Conservation (phyloP, 2,329 filamentous ascomycete genomes). For the Thielaviopsis euricoi region DNA sequence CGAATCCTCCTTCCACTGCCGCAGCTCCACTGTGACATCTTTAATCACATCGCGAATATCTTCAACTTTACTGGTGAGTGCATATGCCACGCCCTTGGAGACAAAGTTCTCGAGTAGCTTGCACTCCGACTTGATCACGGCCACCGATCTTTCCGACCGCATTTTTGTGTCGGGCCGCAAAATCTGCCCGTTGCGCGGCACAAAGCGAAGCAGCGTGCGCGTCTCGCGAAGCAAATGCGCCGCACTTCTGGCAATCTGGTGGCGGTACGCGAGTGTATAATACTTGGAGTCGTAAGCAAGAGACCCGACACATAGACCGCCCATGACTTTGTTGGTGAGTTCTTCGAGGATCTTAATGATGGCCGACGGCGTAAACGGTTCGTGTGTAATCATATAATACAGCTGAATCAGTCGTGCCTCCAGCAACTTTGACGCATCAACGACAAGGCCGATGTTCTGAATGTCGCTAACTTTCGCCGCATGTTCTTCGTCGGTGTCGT, state of each 20-base stretch:
- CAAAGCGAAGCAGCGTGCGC: slow-evolving; percentile 37
- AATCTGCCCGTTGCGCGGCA: slow-evolving; percentile 42
- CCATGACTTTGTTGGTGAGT: slow-evolving; percentile 56
- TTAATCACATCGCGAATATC: slow-evolving; percentile 53
- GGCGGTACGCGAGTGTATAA: slow-evolving; percentile 47
- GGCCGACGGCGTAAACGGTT: slow-evolving; percentile 70
- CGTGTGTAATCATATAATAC: slow-evolving; percentile 69
- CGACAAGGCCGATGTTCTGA: slow-evolving; percentile 50
- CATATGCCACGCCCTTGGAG: not conserved
- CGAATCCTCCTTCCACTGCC: slow-evolving; percentile 66
- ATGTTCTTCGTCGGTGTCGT: slow-evolving; percentile 2
- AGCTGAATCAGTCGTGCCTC: slow-evolving; percentile 76
- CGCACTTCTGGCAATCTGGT: slow-evolving; percentile 44
- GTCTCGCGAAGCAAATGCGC: slow-evolving; percentile 47
- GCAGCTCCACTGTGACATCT: slow-evolving; percentile 72
- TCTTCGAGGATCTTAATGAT: slow-evolving; percentile 54
- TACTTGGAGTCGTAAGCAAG: slow-evolving; percentile 43
- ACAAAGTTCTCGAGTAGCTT: not conserved
- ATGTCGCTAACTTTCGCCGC: slow-evolving; percentile 17
- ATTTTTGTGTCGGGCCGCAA: slow-evolving; percentile 15
- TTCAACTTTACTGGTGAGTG: not conserved
- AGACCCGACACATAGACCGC: slow-evolving; percentile 54
- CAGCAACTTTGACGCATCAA: slow-evolving; percentile 55
- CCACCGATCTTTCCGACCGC: not conserved
- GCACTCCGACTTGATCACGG: not conserved